Evolutionary conservation across 169 alveolate species (phyloP).

Genomic region (Plasmodium billcollinsi): DNA sequence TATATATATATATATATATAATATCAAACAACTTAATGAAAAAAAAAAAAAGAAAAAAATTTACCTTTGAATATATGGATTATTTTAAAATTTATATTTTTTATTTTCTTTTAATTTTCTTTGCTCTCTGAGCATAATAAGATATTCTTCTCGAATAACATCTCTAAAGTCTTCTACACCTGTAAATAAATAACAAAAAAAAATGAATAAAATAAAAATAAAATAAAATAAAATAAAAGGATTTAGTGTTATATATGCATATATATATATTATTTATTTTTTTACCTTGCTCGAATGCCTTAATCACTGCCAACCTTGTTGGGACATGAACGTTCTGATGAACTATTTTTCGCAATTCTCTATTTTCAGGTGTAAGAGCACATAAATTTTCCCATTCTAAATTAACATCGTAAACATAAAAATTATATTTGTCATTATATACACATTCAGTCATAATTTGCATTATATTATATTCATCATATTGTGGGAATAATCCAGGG

Average conservation of each 20-base stretch:
- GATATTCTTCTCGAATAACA: constrained; percentile 76
- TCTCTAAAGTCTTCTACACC: constrained; percentile 83
- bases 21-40: constrained; percentile 6
- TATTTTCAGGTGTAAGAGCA: constrained; percentile 82
- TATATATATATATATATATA: background rate
- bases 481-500: constrained; percentile 81
- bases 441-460: constrained; percentile 81
- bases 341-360: constrained; percentile 75
- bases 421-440: constrained; percentile 42
- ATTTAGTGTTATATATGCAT: background rate
- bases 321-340: constrained; percentile 82
- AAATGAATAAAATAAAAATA: constrained; percentile 22
- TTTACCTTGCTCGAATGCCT: constrained; percentile 80
- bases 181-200: background rate
- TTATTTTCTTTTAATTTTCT: constrained; percentile 64
- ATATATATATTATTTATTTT: background rate
- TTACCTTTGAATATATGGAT: background rate
- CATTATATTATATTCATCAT: constrained; percentile 80
- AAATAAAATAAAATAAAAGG: background rate
- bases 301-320: constrained; percentile 81
- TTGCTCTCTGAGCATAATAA: constrained; percentile 66
- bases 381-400: constrained; percentile 82
- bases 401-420: constrained; percentile 78
- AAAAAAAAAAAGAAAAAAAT: no score
- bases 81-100: constrained; percentile 45